Base-by-base conservation (phyloP, 495 filamentous ascomycete genomes). In the Clohesyomyces aquaticus region DNA sequence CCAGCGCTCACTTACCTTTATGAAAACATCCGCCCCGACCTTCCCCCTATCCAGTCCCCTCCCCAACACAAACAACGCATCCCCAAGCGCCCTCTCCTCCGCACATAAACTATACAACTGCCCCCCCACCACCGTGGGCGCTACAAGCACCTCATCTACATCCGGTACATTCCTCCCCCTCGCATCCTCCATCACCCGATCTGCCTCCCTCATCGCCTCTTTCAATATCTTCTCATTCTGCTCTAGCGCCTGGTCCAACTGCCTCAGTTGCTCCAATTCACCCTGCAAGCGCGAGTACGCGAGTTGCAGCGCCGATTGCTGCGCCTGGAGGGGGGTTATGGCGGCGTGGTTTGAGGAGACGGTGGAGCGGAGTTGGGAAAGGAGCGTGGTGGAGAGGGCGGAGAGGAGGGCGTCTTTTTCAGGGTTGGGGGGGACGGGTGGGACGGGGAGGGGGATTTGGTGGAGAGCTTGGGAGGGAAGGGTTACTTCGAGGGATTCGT, bases 401-500 rank as follows among this genome's bases (percentile, higher is more conserved):
- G 86, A 83, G 10, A 96, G 82, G 23, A 98, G 84, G 32, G 87
- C 86, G 73, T 97, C 92, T 72, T 97, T 98, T 77, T 98, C 91
- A 6, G 94, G 94, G 73, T 98, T 98, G 1, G 91, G 93, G 0
- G 94, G 94, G 53, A 96, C 90, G 11, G 93, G 93, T 0, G 93
- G 93, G 0, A 90, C 85, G 27, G 86, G 80, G 45, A 83, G 74
- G 8, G 81, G 51, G 18, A 19, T 21, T 43, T 49, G 75, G 38
- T 77, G 64, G 29, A 72, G 68, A 3, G 76, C 72, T 47, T 83
- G 76, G 10, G 85, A 75, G 11, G 90, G 87, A 29, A 92, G 81
- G 50, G 87, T 75, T 19, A 85, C 75, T 50, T 87, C 85, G 62
- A 88, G 91, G 58, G 79, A 85, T 60, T 77, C 91, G 65, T 82